Base-by-base conservation (phyloP, 1,284 basidiomycete genomes). In the Dichomitus squalens region DNA sequence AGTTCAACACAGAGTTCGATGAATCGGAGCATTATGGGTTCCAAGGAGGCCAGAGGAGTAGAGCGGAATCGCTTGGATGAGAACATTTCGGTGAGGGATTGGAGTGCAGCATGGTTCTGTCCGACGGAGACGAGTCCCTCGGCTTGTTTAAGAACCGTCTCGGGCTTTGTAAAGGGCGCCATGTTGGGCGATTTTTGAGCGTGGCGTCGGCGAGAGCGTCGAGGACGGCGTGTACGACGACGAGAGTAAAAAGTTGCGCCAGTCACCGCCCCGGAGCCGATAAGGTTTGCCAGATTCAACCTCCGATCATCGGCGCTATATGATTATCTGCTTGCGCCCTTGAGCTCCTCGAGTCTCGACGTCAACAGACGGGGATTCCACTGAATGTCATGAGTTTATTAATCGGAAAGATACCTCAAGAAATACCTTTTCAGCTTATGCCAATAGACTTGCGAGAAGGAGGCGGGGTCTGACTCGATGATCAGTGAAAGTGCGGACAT, bases 1-100 rank as follows among this genome's bases (percentile, higher is more conserved):
- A 98, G 88, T 58, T 95, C 91, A 59, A 99, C 95, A 72, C 95
- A 99, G 59, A 99, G 90, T 72, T 98, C 95, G 78, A 98, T 85
- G 72, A 92, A 93, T 49, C 93, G 88, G 64, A 95, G 77, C 83
- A 98, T 92, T 75, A 99, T 98, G 59, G 97, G 97, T 75, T 99
- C 96, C 54, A 99, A 86, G 8, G 92, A 88, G 5, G 87, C 79
- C 36, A 98, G 80, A 1, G 96, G 93, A 0, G 95, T 97, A 58
- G 92, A 89, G 67, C 95, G 87, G 82, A 99, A 98, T 57, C 93
- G 88, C 79, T 98, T 98, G 43, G 92, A 92, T 38, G 87, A 84
- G 76, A 96, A 95, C 85, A 96, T 93, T 73, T 96, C 93, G 9
- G 92, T 90, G 65, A 96, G 82, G 7, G 92, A 91, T 69, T 95